Evolutionary conservation across 139 green algal genomes (phyloP).

Genomic region (Micromonas commoda): DNA sequence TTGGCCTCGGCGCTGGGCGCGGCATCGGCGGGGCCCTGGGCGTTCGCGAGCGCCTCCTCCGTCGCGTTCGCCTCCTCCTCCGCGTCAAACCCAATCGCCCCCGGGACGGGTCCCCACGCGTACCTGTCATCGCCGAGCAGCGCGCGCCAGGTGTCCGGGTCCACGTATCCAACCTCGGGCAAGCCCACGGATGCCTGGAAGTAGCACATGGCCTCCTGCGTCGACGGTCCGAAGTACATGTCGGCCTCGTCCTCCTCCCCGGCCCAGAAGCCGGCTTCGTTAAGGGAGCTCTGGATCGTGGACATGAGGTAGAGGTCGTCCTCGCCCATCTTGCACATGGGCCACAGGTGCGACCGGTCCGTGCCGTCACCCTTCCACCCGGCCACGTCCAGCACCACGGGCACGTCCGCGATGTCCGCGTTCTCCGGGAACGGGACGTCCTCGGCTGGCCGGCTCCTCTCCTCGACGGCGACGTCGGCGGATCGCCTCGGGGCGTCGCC

Average conservation of each 20-base stretch:
- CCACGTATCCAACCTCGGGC: slow-evolving; percentile 12
- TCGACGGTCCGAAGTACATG: slow-evolving; percentile 19
- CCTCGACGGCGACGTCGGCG: neutral
- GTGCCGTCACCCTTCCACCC: slow-evolving; percentile 2
- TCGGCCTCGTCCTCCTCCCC: slow-evolving; percentile 28
- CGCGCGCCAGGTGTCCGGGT: slow-evolving; percentile 26
- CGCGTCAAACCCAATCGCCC: slow-evolving; percentile 20
- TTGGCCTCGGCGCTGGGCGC: neutral
- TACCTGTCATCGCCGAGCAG: slow-evolving; percentile 11
- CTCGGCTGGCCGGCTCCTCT: neutral
- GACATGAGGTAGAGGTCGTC: slow-evolving; percentile 20
- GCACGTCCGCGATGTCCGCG: neutral
- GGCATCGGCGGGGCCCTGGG: neutral
- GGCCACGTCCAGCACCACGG: neutral
- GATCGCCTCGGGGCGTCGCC: neutral
- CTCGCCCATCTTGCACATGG: neutral
- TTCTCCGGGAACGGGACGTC: neutral
- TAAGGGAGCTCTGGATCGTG: neutral
- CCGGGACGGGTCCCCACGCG: neutral
- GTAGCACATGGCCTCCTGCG: slow-evolving; percentile 28
- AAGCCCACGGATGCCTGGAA: slow-evolving; percentile 14
- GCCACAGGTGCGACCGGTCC: neutral
- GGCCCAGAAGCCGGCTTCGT: slow-evolving; percentile 12
- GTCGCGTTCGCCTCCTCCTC: neutral
- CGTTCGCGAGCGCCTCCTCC: too few species aligned